Conservation (phyloP, 148 eudicot genomes). For the Salicornia ramosissima region DNA sequence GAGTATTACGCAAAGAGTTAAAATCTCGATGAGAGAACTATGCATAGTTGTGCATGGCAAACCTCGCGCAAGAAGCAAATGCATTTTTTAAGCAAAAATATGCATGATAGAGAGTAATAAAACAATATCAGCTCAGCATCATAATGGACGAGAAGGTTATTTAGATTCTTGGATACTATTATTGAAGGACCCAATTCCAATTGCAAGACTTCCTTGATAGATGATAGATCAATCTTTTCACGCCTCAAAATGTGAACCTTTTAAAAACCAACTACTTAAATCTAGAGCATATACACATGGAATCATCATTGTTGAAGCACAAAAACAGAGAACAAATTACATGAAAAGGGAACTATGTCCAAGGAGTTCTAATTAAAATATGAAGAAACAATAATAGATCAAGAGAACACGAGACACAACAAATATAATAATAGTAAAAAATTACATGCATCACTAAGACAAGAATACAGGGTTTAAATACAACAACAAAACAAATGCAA, state of each 20-base stretch:
- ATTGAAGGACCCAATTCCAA: not conserved
- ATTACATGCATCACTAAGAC: not conserved
- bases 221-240: not conserved
- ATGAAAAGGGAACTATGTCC: not conserved
- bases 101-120: not conserved
- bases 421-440: not conserved
- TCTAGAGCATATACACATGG: no score
- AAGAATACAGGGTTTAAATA: not conserved
- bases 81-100: not conserved
- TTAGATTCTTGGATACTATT: not conserved
- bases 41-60: no score
- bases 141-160: not conserved
- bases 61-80: not conserved
- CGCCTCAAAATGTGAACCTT: not conserved
- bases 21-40: no score
- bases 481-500: not conserved
- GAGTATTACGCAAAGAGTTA: no score
- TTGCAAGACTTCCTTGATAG: not conserved
- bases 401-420: no score
- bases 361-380: not conserved
- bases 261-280: not conserved
- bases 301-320: not conserved
- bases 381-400: not conserved
- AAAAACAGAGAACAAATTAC: not conserved
- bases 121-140: not conserved